Evolutionary conservation across 108 stramenopile species (phyloP).

Genomic region (Stephanodiscus minutulus): DNA sequence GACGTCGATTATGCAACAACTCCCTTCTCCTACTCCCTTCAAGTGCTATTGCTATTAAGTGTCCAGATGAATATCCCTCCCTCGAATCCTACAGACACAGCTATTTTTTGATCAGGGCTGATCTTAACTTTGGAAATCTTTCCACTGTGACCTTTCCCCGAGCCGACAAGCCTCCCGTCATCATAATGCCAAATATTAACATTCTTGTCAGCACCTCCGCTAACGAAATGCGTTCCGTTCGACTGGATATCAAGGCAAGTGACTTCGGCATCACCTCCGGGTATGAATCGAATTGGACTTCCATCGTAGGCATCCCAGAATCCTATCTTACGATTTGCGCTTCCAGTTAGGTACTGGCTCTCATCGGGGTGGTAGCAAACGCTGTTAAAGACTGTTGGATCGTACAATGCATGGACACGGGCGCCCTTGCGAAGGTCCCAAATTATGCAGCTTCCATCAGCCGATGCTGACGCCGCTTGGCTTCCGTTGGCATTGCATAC

Average conservation of each 20-base stretch:
- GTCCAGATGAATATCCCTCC: slow-evolving; percentile 89
- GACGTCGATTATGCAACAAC: not conserved
- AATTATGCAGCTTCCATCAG: slow-evolving; percentile 88
- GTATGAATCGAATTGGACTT: slow-evolving; percentile 74
- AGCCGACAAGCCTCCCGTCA: slow-evolving; percentile 63
- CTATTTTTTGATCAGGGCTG: slow-evolving; percentile 63
- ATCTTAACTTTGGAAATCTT: slow-evolving; percentile 58
- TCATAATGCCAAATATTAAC: slow-evolving; percentile 90
- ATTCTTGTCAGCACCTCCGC: slow-evolving; percentile 76
- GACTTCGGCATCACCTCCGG: slow-evolving; percentile 79
- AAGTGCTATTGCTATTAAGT: not conserved
- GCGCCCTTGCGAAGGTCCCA: slow-evolving; percentile 81
- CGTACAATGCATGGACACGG: slow-evolving; percentile 81
- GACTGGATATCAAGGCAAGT: slow-evolving; percentile 74
- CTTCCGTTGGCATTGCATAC: slow-evolving; percentile 56
- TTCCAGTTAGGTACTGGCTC: slow-evolving; percentile 84
- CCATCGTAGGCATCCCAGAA: slow-evolving; percentile 92
- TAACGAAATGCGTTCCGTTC: slow-evolving; percentile 69
- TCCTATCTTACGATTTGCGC: slow-evolving; percentile 82
- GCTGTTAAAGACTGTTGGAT: slow-evolving; percentile 75
- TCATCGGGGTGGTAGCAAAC: slow-evolving; percentile 88
- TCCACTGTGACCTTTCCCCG: slow-evolving; percentile 81
- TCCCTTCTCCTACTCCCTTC: not conserved
- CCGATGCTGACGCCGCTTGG: slow-evolving; percentile 78
- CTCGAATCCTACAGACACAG: slow-evolving; percentile 82